Evolutionary conservation across 345 rosid species (phyloP), one percentile per base, ranked within the genome.

Genomic region (Linum lewisii): DNA sequence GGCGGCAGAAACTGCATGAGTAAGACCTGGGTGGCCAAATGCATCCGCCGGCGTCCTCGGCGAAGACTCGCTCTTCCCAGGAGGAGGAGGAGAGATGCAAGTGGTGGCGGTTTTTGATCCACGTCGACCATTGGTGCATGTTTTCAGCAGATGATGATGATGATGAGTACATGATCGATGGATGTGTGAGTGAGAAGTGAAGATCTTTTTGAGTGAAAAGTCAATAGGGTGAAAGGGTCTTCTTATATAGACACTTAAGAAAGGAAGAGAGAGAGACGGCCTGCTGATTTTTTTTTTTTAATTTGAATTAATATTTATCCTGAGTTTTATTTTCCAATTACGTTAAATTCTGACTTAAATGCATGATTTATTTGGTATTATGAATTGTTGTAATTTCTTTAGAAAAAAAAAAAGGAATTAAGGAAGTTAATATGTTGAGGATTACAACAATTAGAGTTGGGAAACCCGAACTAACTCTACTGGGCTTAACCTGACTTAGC

Each of bases 101-200:
- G 47, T 11, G 45, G 11, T 38, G 47, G 18, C 15, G 47, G 62
- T 66, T 69, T 62, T 64, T 74, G 81, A 65, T 67, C 75, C 78
- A 64, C 76, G 63, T 71, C 78, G 61, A 78, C 72, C 81, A 81
- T 80, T 72, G 21, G 53, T 42, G 34, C 7, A 29, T 16, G 14
- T 42, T 11, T 11, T 11, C 38, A 11, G 38, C 15, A 11, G 47
- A 5, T 9, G 47, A 42, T 42, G 47, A 16, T 11, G 11, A 15
- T 38, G 45, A 6, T 15, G 47, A 42, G 47, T 11, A 42, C 47
- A 42, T 42, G 47, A 0, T 11, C 13, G 15, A 11, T 42, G 9
- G 2, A 0, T 42, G 1, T 42, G 47, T 8, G 47, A 11, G 16
- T 42, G 45, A 8, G 11, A 15, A 8, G 45, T 6, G 45, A 8